Base-by-base conservation (phyloP, 129 eudicot genomes). In the Helianthus tuberosus region DNA sequence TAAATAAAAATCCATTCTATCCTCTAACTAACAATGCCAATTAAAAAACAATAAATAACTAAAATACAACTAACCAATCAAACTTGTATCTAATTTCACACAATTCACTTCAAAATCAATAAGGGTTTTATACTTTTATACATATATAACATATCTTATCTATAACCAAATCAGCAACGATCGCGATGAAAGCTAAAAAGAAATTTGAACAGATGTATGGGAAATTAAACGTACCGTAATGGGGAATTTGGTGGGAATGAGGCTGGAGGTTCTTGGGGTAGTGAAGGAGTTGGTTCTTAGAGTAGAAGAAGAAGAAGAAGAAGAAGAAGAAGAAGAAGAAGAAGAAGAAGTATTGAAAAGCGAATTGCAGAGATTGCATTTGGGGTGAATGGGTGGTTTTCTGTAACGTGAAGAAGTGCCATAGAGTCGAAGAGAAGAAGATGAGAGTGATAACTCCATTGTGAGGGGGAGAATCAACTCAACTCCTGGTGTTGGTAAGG, bases 401-500 rank as follows among this genome's bases (percentile, higher is more conserved):
- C 32, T 66, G 75, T 48, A 61, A 64, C 23, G 43, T 48, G 79
- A 72, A 71, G 83, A 79, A 54, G 54, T 15, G 52, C 47, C 64
- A 53, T 84, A 69, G 59, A 39, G 63, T 74, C 66, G 78, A 27
- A 51, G 43, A 48, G 86, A 81, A 44, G 82, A 80, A 60, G 84
- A 68, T 61, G 89, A 74, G 74, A 80, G 74, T 68, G 84, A 77
- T 62, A 88, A 79, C 87, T 82, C 89, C 93, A 88, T 85, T 53
- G 72, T 68, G 71, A 77, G 76, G 75, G 70, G 76, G 65, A 71
- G 82, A 78, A 73, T 71, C 39, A 41, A 71, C 23, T 77, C 41
- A 25, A 27, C 32, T 27, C 32, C 32, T 27, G 32, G 32, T 27
- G 35, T 36, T n/a, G n/a, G n/a, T n/a, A n/a, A n/a, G 51, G 36